phyloP scores from a whole-genome alignment of 257 asterid genomes.

The Rubia yunnanensis region DNA sequence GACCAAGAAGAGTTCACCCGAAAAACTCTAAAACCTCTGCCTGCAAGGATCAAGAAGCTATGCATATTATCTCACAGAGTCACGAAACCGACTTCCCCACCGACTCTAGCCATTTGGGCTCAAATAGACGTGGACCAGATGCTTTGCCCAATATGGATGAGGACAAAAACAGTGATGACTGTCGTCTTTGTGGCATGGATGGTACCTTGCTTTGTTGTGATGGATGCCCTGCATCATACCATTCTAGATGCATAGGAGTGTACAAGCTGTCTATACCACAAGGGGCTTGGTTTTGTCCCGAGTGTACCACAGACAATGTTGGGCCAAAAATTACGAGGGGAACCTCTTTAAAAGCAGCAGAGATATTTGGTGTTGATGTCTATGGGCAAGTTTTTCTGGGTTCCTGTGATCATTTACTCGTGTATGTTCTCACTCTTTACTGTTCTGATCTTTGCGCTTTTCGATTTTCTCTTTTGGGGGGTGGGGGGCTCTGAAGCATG shows the following conservation, averaged over 20 bases:
- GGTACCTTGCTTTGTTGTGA: slow-evolving; percentile 79
- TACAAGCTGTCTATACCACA: slow-evolving; percentile 54
- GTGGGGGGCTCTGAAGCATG: neutral
- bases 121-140: slow-evolving; percentile 27
- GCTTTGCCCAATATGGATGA: slow-evolving; percentile 34
- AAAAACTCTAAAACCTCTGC: slow-evolving; percentile 52
- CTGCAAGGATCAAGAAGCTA: slow-evolving; percentile 36
- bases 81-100: slow-evolving; percentile 22
- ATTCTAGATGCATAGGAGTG: slow-evolving; percentile 77
- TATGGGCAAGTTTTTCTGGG: slow-evolving; percentile 57
- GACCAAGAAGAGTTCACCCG: slow-evolving; percentile 59
- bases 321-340: slow-evolving; percentile 43
- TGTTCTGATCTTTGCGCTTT: neutral
- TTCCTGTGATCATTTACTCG: slow-evolving; percentile 68
- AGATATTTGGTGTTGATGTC: slow-evolving; percentile 53
- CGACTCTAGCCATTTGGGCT: slow-evolving; percentile 20
- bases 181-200: slow-evolving; percentile 89
- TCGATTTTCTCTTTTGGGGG: neutral
- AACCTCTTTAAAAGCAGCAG: slow-evolving; percentile 52
- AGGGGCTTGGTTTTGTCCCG: slow-evolving; percentile 85
- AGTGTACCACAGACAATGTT: slow-evolving; percentile 47
- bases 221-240: slow-evolving; percentile 81
- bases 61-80: slow-evolving; percentile 27
- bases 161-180: slow-evolving; percentile 78
- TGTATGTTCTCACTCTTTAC: slow-evolving; percentile 43